These are phyloP conservation scores for Penicillium taxi DNA, from an alignment of 495 filamentous ascomycete genomes.

Conservation along the genomic window DNA sequence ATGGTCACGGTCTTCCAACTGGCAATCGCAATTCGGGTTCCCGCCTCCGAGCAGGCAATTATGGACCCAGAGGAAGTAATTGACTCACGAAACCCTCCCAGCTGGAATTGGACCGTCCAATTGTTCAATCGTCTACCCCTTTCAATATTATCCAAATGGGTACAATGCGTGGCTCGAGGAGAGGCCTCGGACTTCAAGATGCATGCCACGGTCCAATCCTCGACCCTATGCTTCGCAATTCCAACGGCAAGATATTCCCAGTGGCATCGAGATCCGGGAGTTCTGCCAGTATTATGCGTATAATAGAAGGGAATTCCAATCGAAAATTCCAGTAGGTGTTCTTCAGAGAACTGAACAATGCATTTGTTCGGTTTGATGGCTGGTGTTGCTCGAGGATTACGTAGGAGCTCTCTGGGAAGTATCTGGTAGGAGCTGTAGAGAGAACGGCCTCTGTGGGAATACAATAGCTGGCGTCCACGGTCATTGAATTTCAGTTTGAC, in stretches of 20 bases:
- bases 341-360: conserved; percentile 19
- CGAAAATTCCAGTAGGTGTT: conserved; percentile 27
- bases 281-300: conserved; percentile 19
- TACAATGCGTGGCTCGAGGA: conserved; percentile 19
- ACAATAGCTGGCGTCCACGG: conserved; percentile 27
- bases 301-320: conserved; percentile 38
- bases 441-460: conserved; percentile 3
- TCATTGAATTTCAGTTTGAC: conserved; percentile 33
- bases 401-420: conserved; percentile 4
- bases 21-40: conserved; percentile 36
- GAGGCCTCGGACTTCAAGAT: conserved; percentile 28
- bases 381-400: background rate
- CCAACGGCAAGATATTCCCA: conserved; percentile 38
- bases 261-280: conserved; percentile 17
- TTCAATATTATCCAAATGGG: conserved; percentile 35
- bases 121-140: conserved; percentile 29
- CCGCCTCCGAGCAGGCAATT: conserved; percentile 31
- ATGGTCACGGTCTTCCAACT: conserved; percentile 41
- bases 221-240: conserved; percentile 31
- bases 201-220: conserved; percentile 36
- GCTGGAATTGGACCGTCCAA: conserved; percentile 33
- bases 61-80: conserved; percentile 34
- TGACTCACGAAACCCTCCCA: conserved; percentile 33
- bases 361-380: conserved; percentile 23
- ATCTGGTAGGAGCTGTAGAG: conserved; percentile 13